Conservation (phyloP, 1,284 basidiomycete species). For the Apiotrichum sp. region DNA sequence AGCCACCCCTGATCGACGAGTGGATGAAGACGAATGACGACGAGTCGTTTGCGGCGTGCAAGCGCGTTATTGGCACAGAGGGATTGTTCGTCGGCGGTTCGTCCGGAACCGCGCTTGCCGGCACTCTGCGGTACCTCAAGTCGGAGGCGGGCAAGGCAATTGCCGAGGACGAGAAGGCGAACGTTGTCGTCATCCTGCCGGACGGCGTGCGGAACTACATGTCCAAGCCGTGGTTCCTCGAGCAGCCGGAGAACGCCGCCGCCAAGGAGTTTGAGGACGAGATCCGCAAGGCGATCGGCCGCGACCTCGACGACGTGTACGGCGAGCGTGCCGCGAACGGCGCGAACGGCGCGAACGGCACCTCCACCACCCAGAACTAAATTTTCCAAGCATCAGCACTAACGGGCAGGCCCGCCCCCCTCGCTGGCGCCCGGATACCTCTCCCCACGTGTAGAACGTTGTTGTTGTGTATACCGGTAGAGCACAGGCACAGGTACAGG, state of each 20-base stretch:
- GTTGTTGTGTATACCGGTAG: slow-evolving; percentile 6
- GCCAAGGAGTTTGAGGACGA: slow-evolving; percentile 5
- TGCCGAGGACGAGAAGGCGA: slow-evolving; percentile 65
- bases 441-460: slow-evolving; percentile 6
- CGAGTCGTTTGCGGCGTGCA: slow-evolving; percentile 70
- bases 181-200: slow-evolving; percentile 82
- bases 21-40: slow-evolving; percentile 87
- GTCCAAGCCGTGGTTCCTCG: slow-evolving; percentile 59
- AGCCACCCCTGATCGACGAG: slow-evolving; percentile 49
- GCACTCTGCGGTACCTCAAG: slow-evolving; percentile 70
- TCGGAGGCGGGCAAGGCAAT: slow-evolving; percentile 59
- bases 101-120: slow-evolving; percentile 75
- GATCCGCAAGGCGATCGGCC: slow-evolving; percentile 16
- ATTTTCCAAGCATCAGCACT: slow-evolving; percentile 1
- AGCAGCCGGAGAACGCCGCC: slow-evolving; percentile 8
- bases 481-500: slow-evolving; percentile 5
- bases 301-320: slow-evolving; percentile 19
- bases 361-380: background rate
- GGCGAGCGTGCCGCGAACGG: slow-evolving; percentile 1
- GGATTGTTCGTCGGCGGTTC: slow-evolving; percentile 88
- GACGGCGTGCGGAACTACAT: slow-evolving; percentile 96
- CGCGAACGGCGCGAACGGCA: background rate
- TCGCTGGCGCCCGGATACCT: slow-evolving; percentile 5
- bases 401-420: slow-evolving; percentile 4
- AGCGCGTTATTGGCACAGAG: slow-evolving; percentile 72